These are phyloP conservation scores for Porpolomopsis calyptriformis DNA, from an alignment of 768 basidiomycete species.

Conservation along the genomic window DNA sequence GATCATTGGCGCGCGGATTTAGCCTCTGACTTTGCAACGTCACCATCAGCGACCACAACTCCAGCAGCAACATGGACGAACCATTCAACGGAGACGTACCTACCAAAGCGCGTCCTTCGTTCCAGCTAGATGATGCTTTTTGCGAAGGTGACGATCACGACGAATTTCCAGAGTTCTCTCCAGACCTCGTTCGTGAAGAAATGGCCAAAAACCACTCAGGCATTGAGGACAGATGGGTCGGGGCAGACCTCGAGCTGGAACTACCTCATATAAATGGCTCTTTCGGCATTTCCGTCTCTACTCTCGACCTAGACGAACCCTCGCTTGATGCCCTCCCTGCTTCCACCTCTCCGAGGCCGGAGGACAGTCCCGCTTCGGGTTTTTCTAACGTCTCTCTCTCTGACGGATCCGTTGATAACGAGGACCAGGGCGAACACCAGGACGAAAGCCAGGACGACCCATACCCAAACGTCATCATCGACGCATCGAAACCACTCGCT, in stretches of 20 bases:
- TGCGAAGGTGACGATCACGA: constrained; percentile 45
- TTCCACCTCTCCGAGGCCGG: constrained; percentile 18
- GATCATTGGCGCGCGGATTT: constrained; percentile 60
- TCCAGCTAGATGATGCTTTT: constrained; percentile 61
- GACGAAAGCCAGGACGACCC: constrained; percentile 10
- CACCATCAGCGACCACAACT: background rate
- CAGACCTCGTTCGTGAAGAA: constrained; percentile 52
- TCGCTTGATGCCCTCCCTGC: constrained; percentile 6
- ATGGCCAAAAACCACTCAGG: constrained; percentile 39
- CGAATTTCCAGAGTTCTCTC: constrained; percentile 41
- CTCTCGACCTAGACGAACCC: constrained; percentile 40
- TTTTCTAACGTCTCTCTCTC: constrained; percentile 1
- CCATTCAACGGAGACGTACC: background rate
- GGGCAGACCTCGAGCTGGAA: constrained; percentile 20
- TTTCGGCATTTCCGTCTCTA: constrained; percentile 45
- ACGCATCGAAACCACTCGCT: constrained; percentile 27
- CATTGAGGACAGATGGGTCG: constrained; percentile 24
- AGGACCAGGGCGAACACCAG: constrained; percentile 7
- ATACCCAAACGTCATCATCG: constrained; percentile 36
- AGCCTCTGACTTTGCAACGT: no score
- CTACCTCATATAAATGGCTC: constrained; percentile 24
- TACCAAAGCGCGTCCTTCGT: constrained; percentile 19
- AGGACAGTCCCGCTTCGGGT: constrained; percentile 12
- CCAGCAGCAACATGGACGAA: background rate
- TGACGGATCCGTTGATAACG: constrained; percentile 9